phyloP scores from a whole-genome alignment of 768 basidiomycete species.

The Chalciporus pseudorubinellus region DNA sequence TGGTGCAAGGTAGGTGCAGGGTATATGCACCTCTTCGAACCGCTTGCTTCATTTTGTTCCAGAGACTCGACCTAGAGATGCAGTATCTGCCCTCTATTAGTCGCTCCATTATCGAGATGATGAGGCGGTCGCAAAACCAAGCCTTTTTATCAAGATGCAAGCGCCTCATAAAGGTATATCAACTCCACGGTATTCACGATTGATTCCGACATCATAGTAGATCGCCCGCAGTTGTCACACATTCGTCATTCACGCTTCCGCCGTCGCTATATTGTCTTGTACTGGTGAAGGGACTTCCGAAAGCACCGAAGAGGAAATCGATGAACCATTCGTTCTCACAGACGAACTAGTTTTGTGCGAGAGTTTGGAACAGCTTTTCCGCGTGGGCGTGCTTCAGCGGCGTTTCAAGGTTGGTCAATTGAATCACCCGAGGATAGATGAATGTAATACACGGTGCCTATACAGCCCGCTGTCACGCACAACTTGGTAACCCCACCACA shows the following conservation, averaged over 20 bases:
- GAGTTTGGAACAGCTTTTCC: conserved; percentile 45
- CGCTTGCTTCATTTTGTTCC: conserved; percentile 2
- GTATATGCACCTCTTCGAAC: conserved; percentile 7
- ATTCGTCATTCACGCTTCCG: conserved; percentile 26
- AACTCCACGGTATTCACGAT: background rate
- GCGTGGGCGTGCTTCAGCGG: conserved; percentile 38
- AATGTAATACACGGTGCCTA: conserved; percentile 5
- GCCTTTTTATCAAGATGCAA: conserved; percentile 45
- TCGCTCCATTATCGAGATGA: conserved; percentile 49
- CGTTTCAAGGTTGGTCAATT: conserved; percentile 46
- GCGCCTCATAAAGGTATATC: conserved; percentile 48
- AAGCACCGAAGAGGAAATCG: conserved; percentile 14
- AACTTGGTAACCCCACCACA: conserved; percentile 6
- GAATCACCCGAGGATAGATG: background rate
- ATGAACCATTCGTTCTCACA: conserved; percentile 18
- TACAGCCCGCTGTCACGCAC: conserved; percentile 17
- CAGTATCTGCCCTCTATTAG: conserved; percentile 48
- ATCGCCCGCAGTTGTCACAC: conserved; percentile 23
- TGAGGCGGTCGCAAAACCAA: conserved; percentile 48
- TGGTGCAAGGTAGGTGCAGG: conserved; percentile 53
- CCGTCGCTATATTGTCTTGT: conserved; percentile 28
- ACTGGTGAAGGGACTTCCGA: conserved; percentile 5
- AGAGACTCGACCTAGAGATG: conserved; percentile 61
- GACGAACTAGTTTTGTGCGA: conserved; percentile 40
- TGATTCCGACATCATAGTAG: conserved; percentile 20